These are phyloP conservation scores for Xylaria sp. DNA, from an alignment of 2,329 filamentous ascomycete species.

Conservation along the genomic window DNA sequence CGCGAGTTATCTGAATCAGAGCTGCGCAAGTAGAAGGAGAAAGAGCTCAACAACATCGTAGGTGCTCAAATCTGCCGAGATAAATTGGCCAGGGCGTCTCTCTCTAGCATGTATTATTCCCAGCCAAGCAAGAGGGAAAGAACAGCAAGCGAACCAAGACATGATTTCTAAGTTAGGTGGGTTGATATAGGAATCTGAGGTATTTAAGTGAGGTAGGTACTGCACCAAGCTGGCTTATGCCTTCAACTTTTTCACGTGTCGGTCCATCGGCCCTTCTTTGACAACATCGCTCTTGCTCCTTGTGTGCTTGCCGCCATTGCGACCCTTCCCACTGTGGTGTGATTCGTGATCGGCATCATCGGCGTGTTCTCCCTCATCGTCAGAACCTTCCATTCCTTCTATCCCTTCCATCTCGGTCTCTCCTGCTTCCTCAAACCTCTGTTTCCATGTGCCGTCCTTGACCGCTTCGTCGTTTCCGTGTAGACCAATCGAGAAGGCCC, in stretches of 20 bases:
- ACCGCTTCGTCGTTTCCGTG: conserved; percentile 72
- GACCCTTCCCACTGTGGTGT: conserved; percentile 11
- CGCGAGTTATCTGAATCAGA: not conserved
- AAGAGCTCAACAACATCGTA: not conserved
- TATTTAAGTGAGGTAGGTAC: not conserved
- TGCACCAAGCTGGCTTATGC: conserved; percentile 1
- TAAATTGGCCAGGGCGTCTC: no score
- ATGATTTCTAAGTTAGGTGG: not conserved
- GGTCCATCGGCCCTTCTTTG: conserved; percentile 50
- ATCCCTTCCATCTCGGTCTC: conserved; percentile 56
- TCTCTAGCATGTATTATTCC: no score
- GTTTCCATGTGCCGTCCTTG: conserved; percentile 67
- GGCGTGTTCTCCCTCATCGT: conserved; percentile 40
- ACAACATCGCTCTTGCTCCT: conserved; percentile 35
- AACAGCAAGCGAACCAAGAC: not conserved
- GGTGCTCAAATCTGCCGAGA: not conserved
- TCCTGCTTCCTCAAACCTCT: conserved; percentile 56
- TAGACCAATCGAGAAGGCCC: conserved; percentile 72
- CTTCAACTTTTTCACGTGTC: conserved; percentile 49
- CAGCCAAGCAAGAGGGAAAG: conserved; percentile 1
- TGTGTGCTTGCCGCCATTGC: conserved; percentile 38
- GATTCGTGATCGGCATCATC: conserved; percentile 37
- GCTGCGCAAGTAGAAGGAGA: not conserved
- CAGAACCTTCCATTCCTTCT: conserved; percentile 50
- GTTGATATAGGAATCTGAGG: not conserved